Conservation (phyloP, 495 filamentous ascomycete genomes). For the Aspergillus haitiensis region DNA sequence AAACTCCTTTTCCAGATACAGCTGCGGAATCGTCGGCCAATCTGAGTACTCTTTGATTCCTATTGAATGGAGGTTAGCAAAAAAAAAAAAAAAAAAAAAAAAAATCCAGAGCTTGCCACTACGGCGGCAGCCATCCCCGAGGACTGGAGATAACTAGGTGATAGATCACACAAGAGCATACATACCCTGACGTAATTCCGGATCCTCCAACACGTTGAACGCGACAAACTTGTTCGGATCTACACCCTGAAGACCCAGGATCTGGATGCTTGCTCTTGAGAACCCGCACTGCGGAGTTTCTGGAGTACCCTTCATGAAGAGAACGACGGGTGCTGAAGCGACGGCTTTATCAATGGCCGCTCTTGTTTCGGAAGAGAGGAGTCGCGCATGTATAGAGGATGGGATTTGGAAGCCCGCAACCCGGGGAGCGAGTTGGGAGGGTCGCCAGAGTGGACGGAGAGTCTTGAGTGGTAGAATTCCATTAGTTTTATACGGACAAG, state of each 20-base stretch:
- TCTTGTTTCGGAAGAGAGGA: constrained; percentile 73
- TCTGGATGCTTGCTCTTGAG: constrained; percentile 91
- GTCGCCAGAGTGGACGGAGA: constrained; percentile 3
- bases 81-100: neutral
- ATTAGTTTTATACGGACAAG: neutral
- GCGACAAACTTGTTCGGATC: constrained; percentile 95
- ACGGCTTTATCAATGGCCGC: constrained; percentile 87
- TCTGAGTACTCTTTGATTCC: constrained; percentile 98
- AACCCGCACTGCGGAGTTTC: constrained; percentile 98
- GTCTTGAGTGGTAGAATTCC: neutral
- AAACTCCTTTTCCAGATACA: constrained; percentile 94
- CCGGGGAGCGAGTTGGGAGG: constrained; percentile 9
- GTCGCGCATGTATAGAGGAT: constrained; percentile 51
- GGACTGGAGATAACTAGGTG: neutral
- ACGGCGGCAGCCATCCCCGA: neutral
- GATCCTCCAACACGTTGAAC: constrained; percentile 93
- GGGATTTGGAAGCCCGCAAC: constrained; percentile 34
- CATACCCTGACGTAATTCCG: constrained; percentile 81
- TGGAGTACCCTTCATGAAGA: constrained; percentile 99
- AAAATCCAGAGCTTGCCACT: neutral
- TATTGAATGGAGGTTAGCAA: constrained; percentile 33
- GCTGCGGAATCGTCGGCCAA: constrained; percentile 97
- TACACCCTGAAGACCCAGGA: constrained; percentile 90
- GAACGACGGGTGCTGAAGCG: constrained; percentile 79
- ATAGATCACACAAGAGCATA: constrained; percentile 5